Base-by-base conservation (phyloP, 2,329 filamentous ascomycete species). In the Aspergillus alliaceus region DNA sequence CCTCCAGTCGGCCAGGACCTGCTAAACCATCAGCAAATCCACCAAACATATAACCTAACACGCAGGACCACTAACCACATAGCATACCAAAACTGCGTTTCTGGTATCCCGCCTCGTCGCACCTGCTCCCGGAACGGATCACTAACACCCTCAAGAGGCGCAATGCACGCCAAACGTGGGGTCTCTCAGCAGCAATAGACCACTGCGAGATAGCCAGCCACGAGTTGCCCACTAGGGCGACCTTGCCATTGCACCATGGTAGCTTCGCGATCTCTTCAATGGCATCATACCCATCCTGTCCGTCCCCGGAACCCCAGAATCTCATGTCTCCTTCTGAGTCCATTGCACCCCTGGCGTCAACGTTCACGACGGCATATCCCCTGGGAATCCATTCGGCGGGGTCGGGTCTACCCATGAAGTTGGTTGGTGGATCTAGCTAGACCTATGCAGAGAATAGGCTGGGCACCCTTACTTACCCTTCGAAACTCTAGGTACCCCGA, bases 191-290 rank as follows among this genome's bases (percentile, higher is more conserved):
- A 3, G 51, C 51, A 2, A 44, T 53, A 12, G 32, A 62, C 59
- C 42, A 64, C 35, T 64, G 61, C 5, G 39, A 25, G 5, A 53
- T 59, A 18, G 57, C 56, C 12, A 61, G 40, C 34, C 51, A 59
- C 2, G 61, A 62, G 42, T 64, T 61, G 6, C 59, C 59, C 11
- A 54, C 54, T 9, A 63, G 24, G 8, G 49, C 57, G 24, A 63
- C 51, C 47, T 44, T 54, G 4, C 61, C 59, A 32, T 59, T 49
- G 35, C 59, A 58, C 61, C 61, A 63, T 2, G 51, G 39, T 25
- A 52, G 46, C 20, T 53, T 31, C 3, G 59, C 59, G 24, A 61
- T 53, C 25, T 12, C 54, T 14, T 63, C 61, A 22, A 63, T 42
- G 2, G 53, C 53, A 35, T 63, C 61, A 31, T 59, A 42, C 8